Conservation (phyloP, 2,329 filamentous ascomycete genomes). For the Aspergillus caelatus region DNA sequence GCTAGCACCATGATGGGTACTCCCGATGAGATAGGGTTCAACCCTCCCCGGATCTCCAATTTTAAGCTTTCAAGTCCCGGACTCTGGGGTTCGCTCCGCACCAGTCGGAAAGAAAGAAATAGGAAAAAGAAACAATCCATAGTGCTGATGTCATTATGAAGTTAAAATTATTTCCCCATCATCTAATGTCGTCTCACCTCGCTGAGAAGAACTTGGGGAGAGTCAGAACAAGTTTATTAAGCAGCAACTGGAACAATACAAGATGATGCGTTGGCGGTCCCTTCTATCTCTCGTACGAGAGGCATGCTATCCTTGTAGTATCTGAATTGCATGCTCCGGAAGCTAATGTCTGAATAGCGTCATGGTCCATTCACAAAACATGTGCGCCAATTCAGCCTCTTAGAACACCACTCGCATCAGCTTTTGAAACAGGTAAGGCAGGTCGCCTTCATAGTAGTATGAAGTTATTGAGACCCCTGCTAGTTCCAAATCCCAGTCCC, state of each 20-base stretch:
- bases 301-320: background rate
- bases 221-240: background rate
- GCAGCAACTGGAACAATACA: background rate
- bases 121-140: background rate
- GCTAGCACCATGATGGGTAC: too few species aligned
- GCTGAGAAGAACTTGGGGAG: background rate
- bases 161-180: background rate
- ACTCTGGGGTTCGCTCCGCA: background rate
- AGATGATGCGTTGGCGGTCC: background rate
- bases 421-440: slow-evolving; percentile 26
- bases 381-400: slow-evolving; percentile 23
- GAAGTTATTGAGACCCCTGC: background rate
- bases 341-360: background rate
- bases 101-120: background rate
- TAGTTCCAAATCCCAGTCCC: slow-evolving; percentile 33
- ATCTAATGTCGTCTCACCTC: background rate
- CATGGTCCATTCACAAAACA: slow-evolving; percentile 10
- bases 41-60: background rate
- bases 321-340: background rate
- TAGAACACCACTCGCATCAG: slow-evolving; percentile 30
- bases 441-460: background rate
- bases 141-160: background rate
- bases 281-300: background rate
- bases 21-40: background rate
- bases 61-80: background rate